phyloP scores from a whole-genome alignment of 768 basidiomycete genomes.

The Trichaptum fuscoviolaceum region DNA sequence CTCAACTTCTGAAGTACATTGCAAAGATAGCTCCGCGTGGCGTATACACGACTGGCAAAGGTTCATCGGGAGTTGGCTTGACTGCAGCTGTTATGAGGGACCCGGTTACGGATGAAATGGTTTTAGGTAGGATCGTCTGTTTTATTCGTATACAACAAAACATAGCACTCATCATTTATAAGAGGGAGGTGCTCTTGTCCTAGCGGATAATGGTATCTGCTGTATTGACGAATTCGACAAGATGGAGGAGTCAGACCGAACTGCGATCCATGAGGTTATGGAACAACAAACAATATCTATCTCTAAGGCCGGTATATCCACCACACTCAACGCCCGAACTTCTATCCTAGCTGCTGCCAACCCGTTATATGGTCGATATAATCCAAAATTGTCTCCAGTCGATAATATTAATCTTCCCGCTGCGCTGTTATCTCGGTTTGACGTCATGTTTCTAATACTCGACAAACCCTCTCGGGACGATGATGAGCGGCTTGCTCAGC shows the following conservation, averaged over 20 bases:
- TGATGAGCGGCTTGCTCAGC: conserved; percentile 92
- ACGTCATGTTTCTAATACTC: conserved; percentile 91
- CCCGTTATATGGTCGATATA: conserved; percentile 96
- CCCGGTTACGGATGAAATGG: conserved; percentile 99
- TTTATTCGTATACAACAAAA: conserved; percentile 6
- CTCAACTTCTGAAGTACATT: conserved; percentile 95
- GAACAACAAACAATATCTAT: conserved; percentile 99
- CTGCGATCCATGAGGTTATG: conserved; percentile 99
- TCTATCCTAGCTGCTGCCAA: conserved; percentile 98
- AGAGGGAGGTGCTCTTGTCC: conserved; percentile 99
- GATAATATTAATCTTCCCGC: conserved; percentile 99
- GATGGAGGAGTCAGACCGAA: conserved; percentile 97
- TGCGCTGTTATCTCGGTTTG: conserved; percentile 92
- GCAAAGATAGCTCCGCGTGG: conserved; percentile 97
- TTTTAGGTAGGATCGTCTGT: conserved; percentile 68
- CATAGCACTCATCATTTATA: conserved; percentile 10
- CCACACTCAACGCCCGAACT: conserved; percentile 94
- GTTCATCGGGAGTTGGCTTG: conserved; percentile 96
- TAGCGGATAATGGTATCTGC: conserved; percentile 99
- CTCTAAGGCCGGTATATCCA: conserved; percentile 98
- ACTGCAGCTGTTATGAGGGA: conserved; percentile 99
- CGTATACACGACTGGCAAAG: conserved; percentile 97
- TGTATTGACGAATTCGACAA: conserved; percentile 99
- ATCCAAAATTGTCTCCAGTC: conserved; percentile 94
- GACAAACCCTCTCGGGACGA: conserved; percentile 94